A percentile compares a stretch with the other conserved stretches of the same genome.
phyloP scores from a whole-genome alignment of 768 basidiomycete genomes.

The Rhizopogon salebrosus region DNA sequence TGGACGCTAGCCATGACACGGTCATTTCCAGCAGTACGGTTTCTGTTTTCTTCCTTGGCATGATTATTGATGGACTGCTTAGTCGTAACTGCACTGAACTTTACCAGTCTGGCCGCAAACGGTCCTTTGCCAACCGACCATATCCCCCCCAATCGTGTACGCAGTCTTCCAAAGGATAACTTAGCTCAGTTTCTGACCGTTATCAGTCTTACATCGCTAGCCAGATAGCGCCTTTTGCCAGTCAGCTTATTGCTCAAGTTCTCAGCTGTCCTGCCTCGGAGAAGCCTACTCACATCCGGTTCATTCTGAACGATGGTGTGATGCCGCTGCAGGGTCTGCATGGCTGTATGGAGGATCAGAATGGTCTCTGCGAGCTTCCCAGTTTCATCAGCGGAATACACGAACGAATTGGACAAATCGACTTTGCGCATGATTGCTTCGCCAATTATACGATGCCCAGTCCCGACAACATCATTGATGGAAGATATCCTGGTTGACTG shows the following conservation, averaged over 20 bases:
- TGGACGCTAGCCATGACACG: slow-evolving; percentile 43
- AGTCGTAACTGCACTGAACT: slow-evolving; percentile 42
- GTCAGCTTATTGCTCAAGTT: slow-evolving; percentile 45
- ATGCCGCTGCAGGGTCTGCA: slow-evolving; percentile 40
- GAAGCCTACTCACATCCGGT: slow-evolving; percentile 31
- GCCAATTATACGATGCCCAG: slow-evolving; percentile 41
- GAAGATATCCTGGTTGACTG: slow-evolving; percentile 20
- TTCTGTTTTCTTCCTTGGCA: background rate
- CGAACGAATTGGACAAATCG: slow-evolving; percentile 32
- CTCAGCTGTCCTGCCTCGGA: slow-evolving; percentile 30
- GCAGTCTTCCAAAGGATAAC: background rate
- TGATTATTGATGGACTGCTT: background rate
- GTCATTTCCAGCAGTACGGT: slow-evolving; percentile 33
- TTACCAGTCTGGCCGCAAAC: slow-evolving; percentile 34
- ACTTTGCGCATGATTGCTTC: slow-evolving; percentile 38
- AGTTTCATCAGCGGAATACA: slow-evolving; percentile 34
- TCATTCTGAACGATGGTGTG: slow-evolving; percentile 45
- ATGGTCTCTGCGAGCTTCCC: slow-evolving; percentile 38
- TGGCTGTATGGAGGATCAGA: slow-evolving; percentile 34
- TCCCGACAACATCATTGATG: slow-evolving; percentile 36
- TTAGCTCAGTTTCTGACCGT: background rate
- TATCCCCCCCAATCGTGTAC: slow-evolving; percentile 28
- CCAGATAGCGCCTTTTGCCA: slow-evolving; percentile 41
- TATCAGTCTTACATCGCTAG: slow-evolving; percentile 33
- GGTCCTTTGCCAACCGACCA: slow-evolving; percentile 37